These are phyloP conservation scores for Cadophora sp. DNA, from an alignment of 2,329 filamentous ascomycete species.

Conservation along the genomic window DNA sequence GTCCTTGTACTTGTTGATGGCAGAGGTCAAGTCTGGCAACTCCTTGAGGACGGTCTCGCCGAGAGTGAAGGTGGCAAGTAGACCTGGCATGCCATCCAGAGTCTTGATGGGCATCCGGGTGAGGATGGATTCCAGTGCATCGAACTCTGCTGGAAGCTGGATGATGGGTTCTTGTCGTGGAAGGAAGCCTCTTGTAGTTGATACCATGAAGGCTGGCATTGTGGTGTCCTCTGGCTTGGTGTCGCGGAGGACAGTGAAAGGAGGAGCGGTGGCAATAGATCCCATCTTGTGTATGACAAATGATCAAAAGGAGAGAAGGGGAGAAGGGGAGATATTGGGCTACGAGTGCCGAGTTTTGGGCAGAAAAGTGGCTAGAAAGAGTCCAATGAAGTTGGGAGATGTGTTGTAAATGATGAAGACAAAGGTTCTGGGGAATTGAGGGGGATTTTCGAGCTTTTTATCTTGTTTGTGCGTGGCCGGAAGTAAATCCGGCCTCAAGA, in stretches of 20 bases:
- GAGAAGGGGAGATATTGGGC: neutral
- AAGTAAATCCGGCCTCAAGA: slow-evolving; percentile 40
- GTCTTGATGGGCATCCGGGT: slow-evolving; percentile 82
- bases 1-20: slow-evolving; percentile 74
- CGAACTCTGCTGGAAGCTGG: slow-evolving; percentile 75
- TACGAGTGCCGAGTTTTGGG: neutral
- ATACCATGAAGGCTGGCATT: slow-evolving; percentile 80
- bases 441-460: slow-evolving; percentile 39
- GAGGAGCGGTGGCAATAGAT: slow-evolving; percentile 36
- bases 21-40: slow-evolving; percentile 77
- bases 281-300: slow-evolving; percentile 40
- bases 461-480: slow-evolving; percentile 40
- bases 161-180: slow-evolving; percentile 69
- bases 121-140: slow-evolving; percentile 73
- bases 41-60: slow-evolving; percentile 76
- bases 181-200: slow-evolving; percentile 76
- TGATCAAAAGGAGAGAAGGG: neutral
- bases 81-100: slow-evolving; percentile 73
- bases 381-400: neutral
- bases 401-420: slow-evolving; percentile 23
- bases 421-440: slow-evolving; percentile 26
- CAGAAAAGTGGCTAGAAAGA: slow-evolving; percentile 14
- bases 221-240: slow-evolving; percentile 66
- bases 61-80: slow-evolving; percentile 76
- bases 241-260: slow-evolving; percentile 69